phyloP scores from a whole-genome alignment of 257 asterid genomes.

The Plantago ovata region DNA sequence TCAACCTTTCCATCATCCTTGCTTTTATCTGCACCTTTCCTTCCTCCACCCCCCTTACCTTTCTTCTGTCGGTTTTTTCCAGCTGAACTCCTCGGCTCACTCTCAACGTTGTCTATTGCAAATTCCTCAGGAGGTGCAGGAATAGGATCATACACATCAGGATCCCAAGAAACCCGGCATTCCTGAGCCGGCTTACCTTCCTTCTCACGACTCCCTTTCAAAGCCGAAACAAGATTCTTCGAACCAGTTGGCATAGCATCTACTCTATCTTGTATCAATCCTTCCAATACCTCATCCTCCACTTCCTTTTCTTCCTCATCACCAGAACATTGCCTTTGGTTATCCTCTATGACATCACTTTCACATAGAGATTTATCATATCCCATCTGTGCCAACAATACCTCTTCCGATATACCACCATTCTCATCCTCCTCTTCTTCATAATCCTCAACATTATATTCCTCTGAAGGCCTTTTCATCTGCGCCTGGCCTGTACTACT shows the following conservation, averaged over 20 bases:
- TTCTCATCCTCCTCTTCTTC: conserved; percentile 25
- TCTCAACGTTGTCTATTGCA: conserved; percentile 16
- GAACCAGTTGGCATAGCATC: conserved; percentile 24
- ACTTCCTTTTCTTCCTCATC: conserved; percentile 10
- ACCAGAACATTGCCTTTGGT: background rate
- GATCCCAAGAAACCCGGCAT: conserved; percentile 41
- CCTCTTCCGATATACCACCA: conserved; percentile 33
- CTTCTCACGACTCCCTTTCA: conserved; percentile 43
- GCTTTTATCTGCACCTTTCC: conserved; percentile 1
- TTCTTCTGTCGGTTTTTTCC: conserved; percentile 33
- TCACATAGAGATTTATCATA: conserved; percentile 18
- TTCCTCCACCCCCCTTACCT: conserved; percentile 19
- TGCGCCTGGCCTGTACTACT: background rate
- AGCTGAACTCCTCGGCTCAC: conserved; percentile 26
- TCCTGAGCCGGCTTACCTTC: conserved; percentile 25
- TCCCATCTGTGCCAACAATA: conserved; percentile 36
- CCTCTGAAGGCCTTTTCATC: background rate
- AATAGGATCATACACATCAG: conserved; percentile 46
- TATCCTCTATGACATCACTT: background rate
- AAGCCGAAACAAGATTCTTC: conserved; percentile 42
- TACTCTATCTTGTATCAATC: conserved; percentile 17
- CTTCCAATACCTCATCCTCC: conserved; percentile 27
- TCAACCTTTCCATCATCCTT: conserved; percentile 24
- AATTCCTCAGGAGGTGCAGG: conserved; percentile 28
- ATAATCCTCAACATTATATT: conserved; percentile 12